phyloP scores from a whole-genome alignment of 164 flowering plant genomes.

The Houttuynia cordata region DNA sequence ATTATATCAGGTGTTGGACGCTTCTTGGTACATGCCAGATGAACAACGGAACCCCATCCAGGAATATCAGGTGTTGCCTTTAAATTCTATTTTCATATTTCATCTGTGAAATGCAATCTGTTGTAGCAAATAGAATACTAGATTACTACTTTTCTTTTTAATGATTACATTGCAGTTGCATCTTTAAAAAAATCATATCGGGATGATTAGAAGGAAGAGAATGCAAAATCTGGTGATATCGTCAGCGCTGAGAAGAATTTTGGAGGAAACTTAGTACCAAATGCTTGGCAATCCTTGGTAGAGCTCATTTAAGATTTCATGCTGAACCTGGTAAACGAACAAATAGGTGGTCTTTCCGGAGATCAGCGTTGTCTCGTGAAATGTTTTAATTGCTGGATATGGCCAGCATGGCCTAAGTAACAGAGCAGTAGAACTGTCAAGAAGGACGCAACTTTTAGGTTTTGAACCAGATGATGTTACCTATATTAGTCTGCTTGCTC shows the following conservation, averaged over 20 bases:
- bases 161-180: too few relatives aligned
- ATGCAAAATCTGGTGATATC: conserved; percentile 33
- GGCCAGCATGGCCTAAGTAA: conserved; percentile 37
- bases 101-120: not conserved
- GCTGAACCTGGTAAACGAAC: too few relatives aligned
- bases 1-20: conserved; percentile 73
- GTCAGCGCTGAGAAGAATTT: conserved; percentile 40
- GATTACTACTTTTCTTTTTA: too few relatives aligned
- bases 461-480: conserved; percentile 57
- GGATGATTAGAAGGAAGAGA: too few relatives aligned
- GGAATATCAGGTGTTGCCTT: conserved; percentile 70
- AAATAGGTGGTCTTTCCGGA: conserved; percentile 23
- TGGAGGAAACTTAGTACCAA: too few relatives aligned
- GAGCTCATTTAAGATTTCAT: too few relatives aligned
- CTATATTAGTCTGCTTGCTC: conserved; percentile 48
- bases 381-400: conserved; percentile 65
- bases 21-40: conserved; percentile 99
- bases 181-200: too few relatives aligned
- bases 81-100: not conserved
- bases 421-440: conserved; percentile 48
- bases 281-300: too few relatives aligned
- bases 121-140: not conserved
- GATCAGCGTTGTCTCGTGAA: conserved; percentile 69
- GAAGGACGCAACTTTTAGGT: conserved; percentile 55
- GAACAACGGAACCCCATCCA: conserved; percentile 95